Percentiles rank a stretch among this genome's conserved stretches.
Conservation (phyloP, 2,329 filamentous ascomycete genomes). For the Graphilbum sp. region DNA sequence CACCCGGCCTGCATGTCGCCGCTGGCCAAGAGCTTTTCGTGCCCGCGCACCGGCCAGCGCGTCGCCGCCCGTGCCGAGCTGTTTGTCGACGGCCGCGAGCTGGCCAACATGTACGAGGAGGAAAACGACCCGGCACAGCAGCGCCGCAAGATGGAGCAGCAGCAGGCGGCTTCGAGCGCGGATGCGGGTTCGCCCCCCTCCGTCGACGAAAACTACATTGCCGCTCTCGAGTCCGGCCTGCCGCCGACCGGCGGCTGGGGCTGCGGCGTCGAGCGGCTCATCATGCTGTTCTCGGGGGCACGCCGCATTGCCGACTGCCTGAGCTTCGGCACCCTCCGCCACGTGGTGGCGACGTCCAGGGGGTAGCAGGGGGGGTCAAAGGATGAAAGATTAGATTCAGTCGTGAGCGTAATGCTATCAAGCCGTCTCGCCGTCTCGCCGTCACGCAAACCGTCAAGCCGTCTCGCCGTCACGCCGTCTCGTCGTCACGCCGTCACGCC, state of each 20-base stretch:
- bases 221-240: constrained; percentile 71
- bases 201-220: constrained; percentile 67
- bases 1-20: constrained; percentile 86
- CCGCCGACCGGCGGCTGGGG: constrained; percentile 98
- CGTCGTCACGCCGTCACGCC: too few relatives aligned
- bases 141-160: constrained; percentile 58
- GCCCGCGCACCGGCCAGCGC: constrained; percentile 49
- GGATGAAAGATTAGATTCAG: background rate
- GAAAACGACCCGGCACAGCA: constrained; percentile 88
- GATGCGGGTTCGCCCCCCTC: constrained; percentile 23
- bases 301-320: constrained; percentile 73
- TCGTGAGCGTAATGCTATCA: background rate
- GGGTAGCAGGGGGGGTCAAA: background rate
- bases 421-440: too few relatives aligned
- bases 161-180: constrained; percentile 26
- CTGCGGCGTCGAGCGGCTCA: constrained; percentile 75
- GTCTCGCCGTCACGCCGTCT: too few relatives aligned
- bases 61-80: constrained; percentile 74
- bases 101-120: constrained; percentile 96
- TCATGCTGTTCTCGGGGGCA: constrained; percentile 75
- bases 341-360: constrained; percentile 38
- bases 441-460: too few relatives aligned
- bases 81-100: constrained; percentile 63
- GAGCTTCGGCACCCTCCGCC: constrained; percentile 71
- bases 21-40: constrained; percentile 70